Evolutionary conservation across 2,329 filamentous ascomycete genomes (phyloP).

Genomic region (Phyllosticta paracitricarpa): DNA sequence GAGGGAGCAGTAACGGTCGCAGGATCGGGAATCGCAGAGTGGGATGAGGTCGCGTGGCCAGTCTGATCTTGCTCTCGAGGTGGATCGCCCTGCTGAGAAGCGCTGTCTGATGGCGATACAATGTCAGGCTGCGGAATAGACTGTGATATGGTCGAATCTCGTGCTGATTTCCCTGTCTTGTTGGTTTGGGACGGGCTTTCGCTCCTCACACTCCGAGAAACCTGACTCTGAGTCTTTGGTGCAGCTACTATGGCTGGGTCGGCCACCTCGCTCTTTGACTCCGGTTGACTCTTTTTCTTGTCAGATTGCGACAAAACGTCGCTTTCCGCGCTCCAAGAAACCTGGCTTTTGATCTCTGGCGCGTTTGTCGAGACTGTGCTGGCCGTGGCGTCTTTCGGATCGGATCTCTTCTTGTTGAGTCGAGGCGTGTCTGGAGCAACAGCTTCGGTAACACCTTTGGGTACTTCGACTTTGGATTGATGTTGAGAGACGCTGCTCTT

Average conservation of each 20-base stretch:
- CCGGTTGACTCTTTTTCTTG: background rate
- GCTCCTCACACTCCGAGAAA: background rate
- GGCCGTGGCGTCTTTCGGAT: background rate
- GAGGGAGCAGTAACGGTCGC: background rate
- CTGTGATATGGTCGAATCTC: background rate
- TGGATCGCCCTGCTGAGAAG: slow-evolving; percentile 6
- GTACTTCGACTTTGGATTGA: background rate
- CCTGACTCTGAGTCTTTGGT: background rate
- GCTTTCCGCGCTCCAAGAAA: background rate
- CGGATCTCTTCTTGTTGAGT: background rate
- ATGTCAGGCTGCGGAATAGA: background rate
- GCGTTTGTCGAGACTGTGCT: background rate
- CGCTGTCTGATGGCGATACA: slow-evolving; percentile 1
- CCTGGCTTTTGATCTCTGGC: background rate
- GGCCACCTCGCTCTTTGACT: background rate
- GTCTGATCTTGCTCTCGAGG: background rate
- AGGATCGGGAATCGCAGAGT: background rate
- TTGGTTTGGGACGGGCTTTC: background rate
- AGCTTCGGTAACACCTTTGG: background rate
- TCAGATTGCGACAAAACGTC: background rate
- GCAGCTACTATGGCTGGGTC: background rate
- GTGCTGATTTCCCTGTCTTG: background rate
- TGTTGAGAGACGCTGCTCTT: background rate
- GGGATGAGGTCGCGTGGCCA: slow-evolving; percentile 1
- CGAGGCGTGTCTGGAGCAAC: background rate